Evolutionary conservation across 345 rosid genomes (phyloP).

Genomic region (Aquilaria malaccensis): DNA sequence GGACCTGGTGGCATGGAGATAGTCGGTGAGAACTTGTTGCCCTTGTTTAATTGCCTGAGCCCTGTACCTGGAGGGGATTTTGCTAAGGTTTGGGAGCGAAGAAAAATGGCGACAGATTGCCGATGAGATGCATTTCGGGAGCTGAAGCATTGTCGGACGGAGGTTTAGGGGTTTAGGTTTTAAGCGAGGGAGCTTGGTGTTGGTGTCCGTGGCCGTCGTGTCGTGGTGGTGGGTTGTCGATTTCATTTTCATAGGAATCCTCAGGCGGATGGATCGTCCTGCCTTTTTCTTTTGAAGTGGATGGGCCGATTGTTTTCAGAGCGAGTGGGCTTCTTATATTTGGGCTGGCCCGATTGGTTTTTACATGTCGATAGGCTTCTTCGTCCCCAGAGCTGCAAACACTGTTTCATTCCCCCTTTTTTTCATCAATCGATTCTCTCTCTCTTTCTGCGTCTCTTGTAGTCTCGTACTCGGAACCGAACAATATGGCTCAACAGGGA

Average conservation of each 20-base stretch:
- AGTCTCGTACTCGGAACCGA: too few relatives aligned
- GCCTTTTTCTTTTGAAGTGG: too few relatives aligned
- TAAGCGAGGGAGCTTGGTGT: not conserved
- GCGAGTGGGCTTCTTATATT: too few relatives aligned
- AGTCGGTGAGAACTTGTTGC: constrained; percentile 49
- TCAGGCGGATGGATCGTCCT: too few relatives aligned
- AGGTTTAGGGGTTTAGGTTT: constrained; percentile 12
- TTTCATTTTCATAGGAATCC: too few relatives aligned
- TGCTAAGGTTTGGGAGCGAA: constrained; percentile 14
- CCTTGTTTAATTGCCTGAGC: constrained; percentile 41
- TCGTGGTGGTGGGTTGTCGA: not conserved
- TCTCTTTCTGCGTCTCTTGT: too few relatives aligned
- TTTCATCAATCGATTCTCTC: too few relatives aligned
- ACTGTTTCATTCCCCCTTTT: too few relatives aligned
- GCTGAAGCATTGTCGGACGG: constrained; percentile 5
- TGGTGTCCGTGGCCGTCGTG: constrained; percentile 7
- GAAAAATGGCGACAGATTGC: constrained; percentile 14
- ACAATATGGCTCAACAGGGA: constrained; percentile 19
- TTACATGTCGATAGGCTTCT: too few relatives aligned
- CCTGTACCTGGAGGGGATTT: constrained; percentile 32
- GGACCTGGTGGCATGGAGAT: constrained; percentile 43
- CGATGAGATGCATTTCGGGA: constrained; percentile 6
- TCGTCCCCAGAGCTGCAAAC: too few relatives aligned
- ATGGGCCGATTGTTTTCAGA: too few relatives aligned
- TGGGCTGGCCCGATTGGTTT: too few relatives aligned